Evolutionary conservation across 352 stramenopile species (phyloP).

Genomic region (Phytophthora quininea): DNA sequence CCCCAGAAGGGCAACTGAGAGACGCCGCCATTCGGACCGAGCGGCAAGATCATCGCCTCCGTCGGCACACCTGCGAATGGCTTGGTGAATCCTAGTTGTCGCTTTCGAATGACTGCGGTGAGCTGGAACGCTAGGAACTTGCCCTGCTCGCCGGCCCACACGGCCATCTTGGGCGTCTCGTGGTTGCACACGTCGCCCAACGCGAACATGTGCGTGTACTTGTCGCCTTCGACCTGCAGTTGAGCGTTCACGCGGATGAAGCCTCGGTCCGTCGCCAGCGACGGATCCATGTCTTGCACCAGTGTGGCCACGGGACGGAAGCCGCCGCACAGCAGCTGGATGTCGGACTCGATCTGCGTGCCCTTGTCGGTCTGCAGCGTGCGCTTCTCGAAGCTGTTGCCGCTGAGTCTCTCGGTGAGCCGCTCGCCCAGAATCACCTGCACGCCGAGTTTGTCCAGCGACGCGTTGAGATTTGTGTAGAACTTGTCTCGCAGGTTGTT

Average conservation of each 20-base stretch:
- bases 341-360: conserved; percentile 43
- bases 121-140: conserved; percentile 38
- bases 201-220: conserved; percentile 45
- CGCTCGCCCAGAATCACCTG: conserved; percentile 56
- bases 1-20: conserved; percentile 44
- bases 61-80: conserved; percentile 14
- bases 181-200: conserved; percentile 50
- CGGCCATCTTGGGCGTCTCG: conserved; percentile 38
- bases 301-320: conserved; percentile 32
- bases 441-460: conserved; percentile 38
- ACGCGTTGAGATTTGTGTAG: conserved; percentile 18
- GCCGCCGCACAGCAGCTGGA: conserved; percentile 37
- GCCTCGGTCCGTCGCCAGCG: conserved; percentile 33
- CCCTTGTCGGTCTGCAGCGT: conserved; percentile 45
- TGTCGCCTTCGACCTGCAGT: conserved; percentile 43
- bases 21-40: conserved; percentile 45
- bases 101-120: conserved; percentile 15
- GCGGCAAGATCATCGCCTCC: conserved; percentile 30
- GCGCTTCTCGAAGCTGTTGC: conserved; percentile 36
- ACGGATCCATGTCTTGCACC: conserved; percentile 31
- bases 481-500: conserved; percentile 48
- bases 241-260: conserved; percentile 42
- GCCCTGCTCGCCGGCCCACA: conserved; percentile 35
- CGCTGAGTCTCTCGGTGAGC: conserved; percentile 33
- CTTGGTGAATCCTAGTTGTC: conserved; percentile 18